Evolutionary conservation across 441 rosid species (phyloP), one percentile per base, ranked within the genome.

Genomic region (Macaranga tanarius): DNA sequence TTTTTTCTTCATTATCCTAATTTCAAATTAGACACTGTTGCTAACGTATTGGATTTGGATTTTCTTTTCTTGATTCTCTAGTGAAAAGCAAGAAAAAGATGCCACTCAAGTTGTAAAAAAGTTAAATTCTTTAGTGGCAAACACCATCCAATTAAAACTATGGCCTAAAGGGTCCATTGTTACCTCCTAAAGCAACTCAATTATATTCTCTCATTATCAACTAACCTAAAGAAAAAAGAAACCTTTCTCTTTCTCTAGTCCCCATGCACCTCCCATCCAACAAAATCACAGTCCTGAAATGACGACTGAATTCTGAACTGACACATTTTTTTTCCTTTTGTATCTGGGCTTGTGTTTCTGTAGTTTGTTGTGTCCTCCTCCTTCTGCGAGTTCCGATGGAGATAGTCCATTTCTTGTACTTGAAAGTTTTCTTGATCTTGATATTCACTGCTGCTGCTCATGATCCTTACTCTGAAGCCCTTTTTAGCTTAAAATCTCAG

Each of bases 391-490:
- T 84, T 80, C 81, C 88, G 72, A 90, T 90, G 96, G 91, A 79
- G 85, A 81, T 87, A 68, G 81, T 63, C 74, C 80, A 38, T 45
- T 59, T 60, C 77, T 40, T 79, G 47, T 73, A 57, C 83, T 75
- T 83, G 50, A 62, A 71, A 55, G 40, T 86, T 34, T 66, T 83
- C 69, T 45, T 84, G 38, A 45, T 42, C 75, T 77, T 79, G 60
- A 17, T 73, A 59, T 70, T 78, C 45, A 40, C 69, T 13, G 7
- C 40, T 20, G 2, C 40, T 4, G 79, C 88, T 23, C 45, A 65
- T 75, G 98, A 92, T 76, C 84, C 86, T 62, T 91, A 81, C 73
- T 81, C 99, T 1, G 82, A 86, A 12, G 86, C 96, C 4, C 90
- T 95, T 42, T 77, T 89, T 70, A 80, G 75, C 86, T 81, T 95